Evolutionary conservation across 257 asterid species (phyloP), one percentile per base, ranked within the genome.

Genomic region (Striga asiatica): DNA sequence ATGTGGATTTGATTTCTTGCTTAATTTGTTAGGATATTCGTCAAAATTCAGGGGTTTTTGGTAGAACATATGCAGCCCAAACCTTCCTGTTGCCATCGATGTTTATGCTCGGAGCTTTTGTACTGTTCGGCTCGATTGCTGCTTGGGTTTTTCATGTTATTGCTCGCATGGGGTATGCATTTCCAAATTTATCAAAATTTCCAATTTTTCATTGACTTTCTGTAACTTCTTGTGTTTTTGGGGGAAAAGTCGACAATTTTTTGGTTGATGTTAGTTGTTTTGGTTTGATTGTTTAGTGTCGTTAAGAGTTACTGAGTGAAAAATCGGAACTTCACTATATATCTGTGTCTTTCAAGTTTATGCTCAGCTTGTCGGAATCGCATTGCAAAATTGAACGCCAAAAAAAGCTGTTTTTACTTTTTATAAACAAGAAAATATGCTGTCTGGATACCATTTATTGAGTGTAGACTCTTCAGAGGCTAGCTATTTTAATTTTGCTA

Each of bases 101-200:
- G 86, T 66, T 79, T 69, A 69, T 65, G 75, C 65, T 73, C 65
- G 80, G 66, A 37, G 66, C 65, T 27, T 64, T 74, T 61, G 35
- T 75, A 45, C 76, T 80, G 39, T 69, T 79, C 50, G 74, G 75
- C 50, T 78, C 74, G 17, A 47, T 83, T 51, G 66, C 76, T 59
- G 78, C 74, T 69, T 61, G 71, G 86, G 42, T 71, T 49, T 59
- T 80, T 32, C 63, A 62, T 23, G 39, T 65, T 19, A 53, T 71
- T 39, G 89, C 76, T 57, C 78, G 81, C 69, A 76, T 82, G 85
- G 86, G 89, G 63, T 64, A 67, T 32, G 57, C 46, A 17, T 31
- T 66, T 66, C n/a, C n/a, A n/a, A n/a, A n/a, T n/a, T n/a, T n/a
- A n/a, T n/a, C n/a, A n/a, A n/a, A n/a, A n/a, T 56, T 16, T 39